Percentiles rank a stretch among this genome's conserved stretches.
Evolutionary conservation across 345 rosid species (phyloP).

Genomic region (Brassica nigra): DNA sequence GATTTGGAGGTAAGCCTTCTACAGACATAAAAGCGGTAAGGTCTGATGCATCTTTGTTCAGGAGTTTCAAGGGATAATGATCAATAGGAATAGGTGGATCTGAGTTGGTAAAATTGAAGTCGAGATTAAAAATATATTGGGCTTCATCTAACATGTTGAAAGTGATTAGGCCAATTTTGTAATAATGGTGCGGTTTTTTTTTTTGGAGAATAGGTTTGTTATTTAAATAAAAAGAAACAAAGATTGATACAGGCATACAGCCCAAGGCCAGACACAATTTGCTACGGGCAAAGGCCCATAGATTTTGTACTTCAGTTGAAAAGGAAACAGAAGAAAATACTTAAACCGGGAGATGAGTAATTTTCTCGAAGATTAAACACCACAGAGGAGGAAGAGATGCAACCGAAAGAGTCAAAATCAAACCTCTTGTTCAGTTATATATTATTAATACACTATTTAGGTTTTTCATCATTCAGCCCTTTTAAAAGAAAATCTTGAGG

Average conservation of each 20-base stretch:
- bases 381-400: neutral
- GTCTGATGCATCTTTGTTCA: slow-evolving; percentile 69
- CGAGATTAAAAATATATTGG: slow-evolving; percentile 3
- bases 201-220: neutral
- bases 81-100: slow-evolving; percentile 16
- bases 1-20: slow-evolving; percentile 20
- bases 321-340: neutral
- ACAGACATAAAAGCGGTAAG: slow-evolving; percentile 76
- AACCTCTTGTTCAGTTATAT: neutral
- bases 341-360: neutral
- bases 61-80: neutral
- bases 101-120: slow-evolving; percentile 6
- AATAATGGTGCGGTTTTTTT: neutral
- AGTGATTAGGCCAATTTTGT: neutral
- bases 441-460: neutral
- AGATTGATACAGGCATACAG: neutral
- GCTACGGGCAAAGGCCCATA: neutral
- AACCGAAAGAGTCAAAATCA: neutral
- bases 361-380: neutral
- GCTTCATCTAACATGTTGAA: neutral
- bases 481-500: neutral
- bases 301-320: neutral
- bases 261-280: neutral
- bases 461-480: neutral
- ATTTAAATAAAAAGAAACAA: neutral